Evolutionary conservation across 371 early-diverging fungal genomes (phyloP).

Genomic region (Mucor mucedo): DNA sequence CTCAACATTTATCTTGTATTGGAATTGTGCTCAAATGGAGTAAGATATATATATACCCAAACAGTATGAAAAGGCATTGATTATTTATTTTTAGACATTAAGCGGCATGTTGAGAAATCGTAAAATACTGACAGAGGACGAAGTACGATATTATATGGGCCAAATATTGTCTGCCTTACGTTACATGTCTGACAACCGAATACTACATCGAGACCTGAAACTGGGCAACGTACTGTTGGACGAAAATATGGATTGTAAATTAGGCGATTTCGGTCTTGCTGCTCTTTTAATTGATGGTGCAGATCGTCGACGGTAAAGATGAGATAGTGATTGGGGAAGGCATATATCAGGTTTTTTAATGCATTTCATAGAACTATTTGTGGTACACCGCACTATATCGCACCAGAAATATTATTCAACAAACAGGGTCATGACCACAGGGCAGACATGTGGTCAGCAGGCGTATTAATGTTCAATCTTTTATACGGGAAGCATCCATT

Average conservation of each 20-base stretch:
- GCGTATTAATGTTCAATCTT: conserved; percentile 93
- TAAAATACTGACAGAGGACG: conserved; percentile 86
- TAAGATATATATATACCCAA: conserved; percentile 26
- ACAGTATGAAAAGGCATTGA: no score
- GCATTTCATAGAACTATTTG: conserved; percentile 15
- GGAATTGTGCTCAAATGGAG: conserved; percentile 93
- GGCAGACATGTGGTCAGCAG: conserved; percentile 98
- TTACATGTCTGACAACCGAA: conserved; percentile 84
- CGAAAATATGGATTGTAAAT: conserved; percentile 83
- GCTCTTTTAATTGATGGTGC: conserved; percentile 74
- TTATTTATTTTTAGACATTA: conserved; percentile 60
- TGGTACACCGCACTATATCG: conserved; percentile 98
- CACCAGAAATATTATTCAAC: conserved; percentile 92
- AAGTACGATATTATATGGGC: conserved; percentile 85
- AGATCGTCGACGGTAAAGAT: conserved; percentile 86
- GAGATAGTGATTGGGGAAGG: no score
- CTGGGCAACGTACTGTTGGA: conserved; percentile 95
- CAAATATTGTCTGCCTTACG: conserved; percentile 86
- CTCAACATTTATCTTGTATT: conserved; percentile 92
- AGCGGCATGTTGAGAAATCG: conserved; percentile 77
- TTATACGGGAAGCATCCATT: conserved; percentile 97
- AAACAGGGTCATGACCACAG: conserved; percentile 88
- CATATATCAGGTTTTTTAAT: no score
- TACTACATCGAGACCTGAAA: conserved; percentile 98
- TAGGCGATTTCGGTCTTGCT: conserved; percentile 98